Evolutionary conservation across 306 rosid species (phyloP).

Genomic region (Leucaena leucocephala): DNA sequence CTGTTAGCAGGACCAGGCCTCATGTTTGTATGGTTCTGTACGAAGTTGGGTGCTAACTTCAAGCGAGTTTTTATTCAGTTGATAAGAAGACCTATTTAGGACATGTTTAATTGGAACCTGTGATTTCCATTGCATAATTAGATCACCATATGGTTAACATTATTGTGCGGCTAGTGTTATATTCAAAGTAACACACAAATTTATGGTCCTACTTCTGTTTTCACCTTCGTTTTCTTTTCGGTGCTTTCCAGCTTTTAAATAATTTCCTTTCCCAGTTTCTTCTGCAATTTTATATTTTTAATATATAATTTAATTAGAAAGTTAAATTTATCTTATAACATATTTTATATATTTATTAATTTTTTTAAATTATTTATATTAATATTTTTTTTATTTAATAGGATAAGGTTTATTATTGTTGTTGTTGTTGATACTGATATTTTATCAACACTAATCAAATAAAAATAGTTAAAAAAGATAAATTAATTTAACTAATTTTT

Average conservation of each 20-base stretch:
- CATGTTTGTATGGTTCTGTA: constrained; percentile 45
- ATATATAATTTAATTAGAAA: too few relatives aligned
- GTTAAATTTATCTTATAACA: too few relatives aligned
- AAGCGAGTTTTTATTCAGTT: constrained; percentile 41
- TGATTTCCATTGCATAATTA: constrained; percentile 57
- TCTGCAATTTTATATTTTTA: too few relatives aligned
- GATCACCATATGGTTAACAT: constrained; percentile 44
- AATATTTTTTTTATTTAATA: too few relatives aligned
- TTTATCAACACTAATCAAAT: too few relatives aligned
- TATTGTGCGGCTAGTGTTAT: constrained; percentile 44
- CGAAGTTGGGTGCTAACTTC: constrained; percentile 53
- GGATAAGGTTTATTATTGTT: too few relatives aligned
- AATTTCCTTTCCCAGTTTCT: background rate
- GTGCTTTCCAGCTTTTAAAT: background rate
- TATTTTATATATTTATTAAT: too few relatives aligned
- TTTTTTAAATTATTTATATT: too few relatives aligned
- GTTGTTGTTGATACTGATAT: too few relatives aligned
- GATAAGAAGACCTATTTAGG: constrained; percentile 58
- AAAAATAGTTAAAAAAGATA: too few relatives aligned
- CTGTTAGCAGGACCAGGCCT: constrained; percentile 31
- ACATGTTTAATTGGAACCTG: constrained; percentile 48
- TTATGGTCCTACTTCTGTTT: constrained; percentile 27
- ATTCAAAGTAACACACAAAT: constrained; percentile 30
- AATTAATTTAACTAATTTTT: too few relatives aligned
- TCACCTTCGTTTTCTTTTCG: background rate